These are phyloP conservation scores for Exophiala viscosa DNA, from an alignment of 2,329 filamentous ascomycete genomes.

Conservation along the genomic window DNA sequence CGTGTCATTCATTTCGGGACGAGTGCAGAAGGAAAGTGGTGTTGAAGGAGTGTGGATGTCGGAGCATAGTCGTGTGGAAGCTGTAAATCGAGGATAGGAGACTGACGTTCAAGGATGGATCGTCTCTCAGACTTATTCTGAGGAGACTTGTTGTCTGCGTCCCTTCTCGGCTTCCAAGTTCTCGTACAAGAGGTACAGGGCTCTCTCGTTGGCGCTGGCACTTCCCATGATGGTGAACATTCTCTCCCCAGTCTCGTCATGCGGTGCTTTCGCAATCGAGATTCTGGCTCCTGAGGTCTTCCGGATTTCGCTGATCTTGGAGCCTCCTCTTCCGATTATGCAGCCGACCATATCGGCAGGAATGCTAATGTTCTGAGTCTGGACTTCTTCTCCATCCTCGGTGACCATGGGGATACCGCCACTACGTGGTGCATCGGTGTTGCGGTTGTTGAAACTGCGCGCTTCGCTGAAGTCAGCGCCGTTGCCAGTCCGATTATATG, in stretches of 20 bases:
- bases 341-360: constrained; percentile 99
- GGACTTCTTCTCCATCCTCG: constrained; percentile 94
- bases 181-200: constrained; percentile 93
- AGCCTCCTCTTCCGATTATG: constrained; percentile 92
- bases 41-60: constrained; percentile 20
- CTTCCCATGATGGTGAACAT: constrained; percentile 99
- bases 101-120: background rate
- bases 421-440: constrained; percentile 55
- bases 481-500: constrained; percentile 90
- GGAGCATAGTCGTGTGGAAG: constrained; percentile 13
- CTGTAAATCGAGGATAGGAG: background rate
- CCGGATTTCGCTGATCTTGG: constrained; percentile 98
- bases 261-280: constrained; percentile 93
- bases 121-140: constrained; percentile 44
- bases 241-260: constrained; percentile 94
- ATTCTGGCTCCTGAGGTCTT: constrained; percentile 95
- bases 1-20: constrained; percentile 15
- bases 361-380: constrained; percentile 99
- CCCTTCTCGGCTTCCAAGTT: constrained; percentile 99
- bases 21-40: constrained; percentile 5
- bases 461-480: constrained; percentile 95
- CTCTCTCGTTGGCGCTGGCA: constrained; percentile 88
- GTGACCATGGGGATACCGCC: constrained; percentile 80
- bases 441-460: constrained; percentile 64
- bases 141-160: constrained; percentile 78